A percentile compares a stretch with the other conserved stretches of the same genome.
These are phyloP conservation scores for Dactylellina haptotyla DNA, from an alignment of 2,329 filamentous ascomycete genomes.

Conservation along the genomic window DNA sequence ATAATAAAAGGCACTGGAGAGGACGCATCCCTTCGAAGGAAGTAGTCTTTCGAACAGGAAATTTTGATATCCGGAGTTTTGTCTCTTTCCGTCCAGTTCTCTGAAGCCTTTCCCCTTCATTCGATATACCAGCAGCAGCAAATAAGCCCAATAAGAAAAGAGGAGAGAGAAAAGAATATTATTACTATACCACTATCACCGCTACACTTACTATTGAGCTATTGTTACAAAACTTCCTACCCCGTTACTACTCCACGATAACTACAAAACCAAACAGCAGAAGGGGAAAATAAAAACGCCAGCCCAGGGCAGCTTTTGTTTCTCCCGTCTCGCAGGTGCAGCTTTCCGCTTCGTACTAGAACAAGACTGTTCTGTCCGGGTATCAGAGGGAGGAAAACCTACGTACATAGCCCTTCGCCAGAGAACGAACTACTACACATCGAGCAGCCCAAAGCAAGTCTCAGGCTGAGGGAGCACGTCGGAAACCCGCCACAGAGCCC, in stretches of 20 bases:
- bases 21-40: not conserved
- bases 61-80: not conserved
- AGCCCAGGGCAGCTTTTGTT: too few species aligned
- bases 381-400: constrained; percentile 13
- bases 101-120: not conserved
- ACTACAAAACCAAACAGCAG: too few species aligned
- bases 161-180: not conserved
- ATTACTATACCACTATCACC: too few species aligned
- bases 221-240: too few species aligned
- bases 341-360: not conserved
- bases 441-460: constrained; percentile 27
- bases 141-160: not conserved
- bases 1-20: not conserved
- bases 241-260: too few species aligned
- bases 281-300: not conserved
- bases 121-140: not conserved
- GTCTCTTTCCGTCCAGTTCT: not conserved
- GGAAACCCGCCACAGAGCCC: constrained; percentile 31
- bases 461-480: constrained; percentile 47
- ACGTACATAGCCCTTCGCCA: not conserved
- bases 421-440: not conserved
- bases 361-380: not conserved
- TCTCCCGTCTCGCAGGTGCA: too few species aligned
- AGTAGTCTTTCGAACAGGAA: not conserved
- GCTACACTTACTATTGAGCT: too few species aligned